phyloP scores from a whole-genome alignment of 352 stramenopile genomes.

The Pythium plurisporium region DNA sequence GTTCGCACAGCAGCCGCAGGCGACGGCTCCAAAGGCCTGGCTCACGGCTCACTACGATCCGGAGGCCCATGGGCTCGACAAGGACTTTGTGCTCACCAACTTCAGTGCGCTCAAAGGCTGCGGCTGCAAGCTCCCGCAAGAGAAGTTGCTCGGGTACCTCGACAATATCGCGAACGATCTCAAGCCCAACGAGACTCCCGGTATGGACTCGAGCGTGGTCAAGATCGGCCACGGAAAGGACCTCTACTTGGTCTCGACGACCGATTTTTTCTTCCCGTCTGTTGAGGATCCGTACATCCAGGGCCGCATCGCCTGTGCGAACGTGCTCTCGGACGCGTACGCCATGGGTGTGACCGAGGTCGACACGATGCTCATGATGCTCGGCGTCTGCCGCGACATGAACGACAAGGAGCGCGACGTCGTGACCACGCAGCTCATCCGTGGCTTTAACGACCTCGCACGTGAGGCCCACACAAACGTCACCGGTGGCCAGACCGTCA shows the following conservation, averaged over 20 bases:
- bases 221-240: conserved; percentile 81
- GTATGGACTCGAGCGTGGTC: conserved; percentile 89
- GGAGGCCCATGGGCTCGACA: conserved; percentile 50
- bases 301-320: conserved; percentile 92
- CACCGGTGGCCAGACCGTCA: conserved; percentile 93
- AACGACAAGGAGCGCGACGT: conserved; percentile 87
- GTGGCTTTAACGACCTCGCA: conserved; percentile 90
- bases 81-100: conserved; percentile 78
- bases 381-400: conserved; percentile 92
- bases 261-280: conserved; percentile 95
- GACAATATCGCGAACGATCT: conserved; percentile 85
- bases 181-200: conserved; percentile 88
- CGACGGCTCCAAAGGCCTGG: conserved; percentile 2
- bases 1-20: conserved; percentile 23
- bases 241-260: conserved; percentile 91
- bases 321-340: conserved; percentile 94
- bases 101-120: conserved; percentile 92
- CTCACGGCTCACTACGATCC: conserved; percentile 48
- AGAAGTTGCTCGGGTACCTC: conserved; percentile 92
- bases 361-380: conserved; percentile 95
- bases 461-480: conserved; percentile 87
- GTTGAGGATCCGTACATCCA: conserved; percentile 93
- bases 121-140: conserved; percentile 94
- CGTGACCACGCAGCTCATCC: conserved; percentile 92
- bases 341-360: conserved; percentile 92